Base-by-base conservation (phyloP, 2,329 filamentous ascomycete genomes). In the Lecanosticta acicola region DNA sequence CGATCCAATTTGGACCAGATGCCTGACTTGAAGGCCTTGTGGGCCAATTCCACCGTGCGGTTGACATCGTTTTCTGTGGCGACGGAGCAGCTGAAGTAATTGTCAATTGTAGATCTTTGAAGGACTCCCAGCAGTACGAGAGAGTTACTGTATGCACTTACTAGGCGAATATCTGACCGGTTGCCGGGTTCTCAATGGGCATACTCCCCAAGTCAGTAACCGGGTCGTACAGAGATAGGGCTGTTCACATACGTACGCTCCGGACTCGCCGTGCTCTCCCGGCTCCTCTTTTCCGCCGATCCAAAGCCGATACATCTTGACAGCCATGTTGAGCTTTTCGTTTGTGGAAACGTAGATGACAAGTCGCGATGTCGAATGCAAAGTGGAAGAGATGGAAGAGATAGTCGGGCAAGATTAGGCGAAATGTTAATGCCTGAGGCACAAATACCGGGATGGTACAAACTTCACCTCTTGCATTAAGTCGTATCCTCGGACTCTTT, bases 1-100 rank as follows among this genome's bases (percentile, higher is more conserved):
- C 77, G 72, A 2, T 80, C 69, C 2, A 73, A 71, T 42, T 67
- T 72, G 2, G 80, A 80, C 80, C 79, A 83, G 29, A 69, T 45
- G 14, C 79, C 78, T 53, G 79, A 69, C 48, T 78, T 78, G 63
- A 90, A 80, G 2, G 85, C 84, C 52, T 75, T 73, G 39, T 82
- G 77, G 24, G 85, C 85, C 1, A 83, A 79, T 18, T 74, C 68
- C n/a, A 89, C 84, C 10, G 85, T 84, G 4, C 66, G 67, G 62
- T 88, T 81, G 47, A 89, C 78, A 67, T 89, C 84, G 18, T 78
- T 73, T 1, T 72, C 67, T 1, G 77, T 76, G 3, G 84, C 85
- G 10, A 84, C 82, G 58, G 84, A 80, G 59, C 73, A 77, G 38
- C 72, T 74, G 40, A 17, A 26, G 18, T 13, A 13, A 26, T 14